A percentile compares a stretch with the other conserved stretches of the same genome.
Evolutionary conservation across 495 filamentous ascomycete species (phyloP).

Genomic region (Letharia lupina): DNA sequence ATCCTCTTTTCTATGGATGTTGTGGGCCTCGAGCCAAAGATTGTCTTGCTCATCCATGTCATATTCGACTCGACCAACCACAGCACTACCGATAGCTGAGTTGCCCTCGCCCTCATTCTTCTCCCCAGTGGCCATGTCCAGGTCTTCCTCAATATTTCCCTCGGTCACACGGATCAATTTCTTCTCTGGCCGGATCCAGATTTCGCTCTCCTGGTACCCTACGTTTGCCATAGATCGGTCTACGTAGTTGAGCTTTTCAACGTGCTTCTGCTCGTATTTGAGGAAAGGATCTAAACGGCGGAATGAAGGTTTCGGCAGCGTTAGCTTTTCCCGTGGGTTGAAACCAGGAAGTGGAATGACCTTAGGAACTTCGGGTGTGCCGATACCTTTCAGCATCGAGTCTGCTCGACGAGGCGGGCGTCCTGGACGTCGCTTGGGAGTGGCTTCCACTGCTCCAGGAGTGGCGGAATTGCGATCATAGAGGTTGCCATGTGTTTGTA

Average conservation of each 20-base stretch:
- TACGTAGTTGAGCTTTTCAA: constrained; percentile 60
- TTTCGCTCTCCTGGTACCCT: constrained; percentile 89
- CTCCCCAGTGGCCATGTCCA: constrained; percentile 53
- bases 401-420: constrained; percentile 54
- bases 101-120: constrained; percentile 56
- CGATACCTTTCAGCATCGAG: constrained; percentile 51
- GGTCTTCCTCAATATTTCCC: constrained; percentile 71
- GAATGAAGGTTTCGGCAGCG: constrained; percentile 55
- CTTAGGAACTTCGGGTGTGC: constrained; percentile 50
- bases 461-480: constrained; percentile 9
- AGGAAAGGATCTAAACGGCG: constrained; percentile 50
- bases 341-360: constrained; percentile 54
- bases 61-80: constrained; percentile 81
- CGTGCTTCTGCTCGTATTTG: constrained; percentile 52
- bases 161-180: constrained; percentile 72
- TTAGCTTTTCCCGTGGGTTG: constrained; percentile 58
- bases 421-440: constrained; percentile 50
- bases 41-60: constrained; percentile 99
- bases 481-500: constrained; percentile 11
- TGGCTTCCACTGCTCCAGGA: constrained; percentile 11
- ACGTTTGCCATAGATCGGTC: constrained; percentile 89
- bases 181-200: constrained; percentile 68
- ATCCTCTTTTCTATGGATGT: constrained; percentile 60
- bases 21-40: constrained; percentile 84
- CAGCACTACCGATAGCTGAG: constrained; percentile 34